Evolutionary conservation across 768 basidiomycete species (phyloP), one percentile per base, ranked within the genome.

Genomic region (Mycena alexandri): DNA sequence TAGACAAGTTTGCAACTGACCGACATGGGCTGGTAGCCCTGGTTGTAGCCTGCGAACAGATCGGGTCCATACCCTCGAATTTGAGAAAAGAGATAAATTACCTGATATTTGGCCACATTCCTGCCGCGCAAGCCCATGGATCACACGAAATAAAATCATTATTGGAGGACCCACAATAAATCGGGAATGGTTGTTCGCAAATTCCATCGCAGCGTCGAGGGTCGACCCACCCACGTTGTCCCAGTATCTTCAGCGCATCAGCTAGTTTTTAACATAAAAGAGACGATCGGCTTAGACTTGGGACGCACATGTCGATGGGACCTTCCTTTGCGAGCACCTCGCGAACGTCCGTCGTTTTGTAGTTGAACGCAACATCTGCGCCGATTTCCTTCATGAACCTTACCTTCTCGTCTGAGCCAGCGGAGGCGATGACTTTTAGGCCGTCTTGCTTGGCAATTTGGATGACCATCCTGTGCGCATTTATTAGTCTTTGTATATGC

Each of bases 331-430:
- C 73, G 43, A 94, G 77, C 3, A 90, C 79, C 13, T 89, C 85
- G 1, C 71, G 72, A 0, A 86, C 87, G 52, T 80, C 79, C 0
- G 80, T 80, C 0, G 84, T 91, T 82, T 93, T 91, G 79, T 91
- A 93, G 75, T 93, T 92, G 80, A 92, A 92, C 0, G 83, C 87
- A 8, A 90, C 84, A 70, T 93, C 91, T 0, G 87, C 86, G 0
- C 90, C 92, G n/a, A 91, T 70, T 3, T 83, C 82, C 54, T 83
- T 83, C 77, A 90, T 77, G 72, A 85, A 90, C 6, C 80, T 75
- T 9, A 93, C 89, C 76, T 53, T 62, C 42, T 44, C 61, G 19
- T 62, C 61, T n/a, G 61, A 62, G 25, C 61, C 61, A n/a, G 61
- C 61, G 29, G 29, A 62, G 29, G 61, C 61, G 29, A 62, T 62